Base-by-base conservation (phyloP, 768 basidiomycete genomes). In the Mrakia blollopis region DNA sequence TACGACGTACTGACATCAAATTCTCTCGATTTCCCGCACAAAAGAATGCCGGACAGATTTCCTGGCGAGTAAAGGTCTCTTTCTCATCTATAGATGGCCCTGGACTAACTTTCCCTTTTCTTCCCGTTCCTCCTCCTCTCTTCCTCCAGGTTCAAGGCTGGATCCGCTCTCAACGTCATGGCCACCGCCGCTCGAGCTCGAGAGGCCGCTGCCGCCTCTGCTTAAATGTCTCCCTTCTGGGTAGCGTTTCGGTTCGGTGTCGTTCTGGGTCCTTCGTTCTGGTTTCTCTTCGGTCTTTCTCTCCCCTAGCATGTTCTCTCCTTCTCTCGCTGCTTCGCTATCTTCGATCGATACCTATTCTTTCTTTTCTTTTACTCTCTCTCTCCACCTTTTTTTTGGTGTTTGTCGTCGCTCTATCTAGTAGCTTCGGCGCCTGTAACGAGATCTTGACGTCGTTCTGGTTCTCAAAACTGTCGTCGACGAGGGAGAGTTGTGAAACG, bases 121-220 rank as follows among this genome's bases (percentile, higher is more conserved):
- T 44, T 14, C 44, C 11, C 10, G 10, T 44, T 11, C 44, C 44
- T n/a, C n/a, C n/a, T n/a, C n/a, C n/a, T n/a, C n/a, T n/a, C n/a
- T n/a, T n/a, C 44, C 44, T 44, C 44, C 44, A 44, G 44, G 95
- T 98, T 97, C 90, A 95, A 94, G 88, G 94, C 94, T 81, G 96
- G 96, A 60, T 93, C 92, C 80, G 93, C 93, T 25, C 89, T 96
- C 73, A 94, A 95, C 88, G n/a, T 63, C 14, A 76, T 76, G 75
- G 75, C 75, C 35, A 39, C 52, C 60, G 61, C 44, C 25, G 74
- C 74, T 14, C 39, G 39, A 35, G 72, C 32, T 13, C 8, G 60
- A 25, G 61, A 9, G 10, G 73, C 73, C 73, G 37, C 67, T 39
- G 32, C 65, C 30, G 61, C 61, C 28, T 60, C 52, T 16, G 71